A percentile compares a stretch with the other conserved stretches of the same genome.
Evolutionary conservation across 345 rosid genomes (phyloP).

Genomic region (Citrus sp.): DNA sequence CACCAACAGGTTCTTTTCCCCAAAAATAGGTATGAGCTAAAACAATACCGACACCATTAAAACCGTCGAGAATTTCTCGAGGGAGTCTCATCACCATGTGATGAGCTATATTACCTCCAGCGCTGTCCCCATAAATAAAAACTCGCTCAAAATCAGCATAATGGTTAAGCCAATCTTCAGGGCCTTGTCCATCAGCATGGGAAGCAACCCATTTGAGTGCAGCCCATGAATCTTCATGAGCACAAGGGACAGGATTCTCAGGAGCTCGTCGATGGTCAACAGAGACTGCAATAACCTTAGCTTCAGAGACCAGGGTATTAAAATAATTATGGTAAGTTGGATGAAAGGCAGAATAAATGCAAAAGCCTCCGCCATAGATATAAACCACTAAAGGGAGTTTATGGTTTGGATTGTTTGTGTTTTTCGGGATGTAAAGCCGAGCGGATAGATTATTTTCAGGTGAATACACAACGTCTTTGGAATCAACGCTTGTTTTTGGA

Average conservation of each 20-base stretch:
- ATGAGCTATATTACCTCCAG: conserved; percentile 38
- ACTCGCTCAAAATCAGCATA: conserved; percentile 23
- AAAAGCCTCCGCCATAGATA: conserved; percentile 52
- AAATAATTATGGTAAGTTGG: conserved; percentile 30
- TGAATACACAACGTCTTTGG: conserved; percentile 43
- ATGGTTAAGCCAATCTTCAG: conserved; percentile 33
- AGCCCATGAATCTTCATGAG: conserved; percentile 39
- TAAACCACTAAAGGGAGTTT: conserved; percentile 45
- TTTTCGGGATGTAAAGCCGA: conserved; percentile 34
- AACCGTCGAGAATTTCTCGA: conserved; percentile 3
- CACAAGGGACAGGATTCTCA: conserved; percentile 29
- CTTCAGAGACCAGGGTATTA: conserved; percentile 25
- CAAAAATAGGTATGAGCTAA: conserved; percentile 32
- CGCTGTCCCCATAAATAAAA: conserved; percentile 37
- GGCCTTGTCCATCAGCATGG: conserved; percentile 8
- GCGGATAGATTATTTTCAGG: conserved; percentile 15
- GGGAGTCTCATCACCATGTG: conserved; percentile 25
- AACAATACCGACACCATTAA: conserved; percentile 11
- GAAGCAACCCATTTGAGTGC: conserved; percentile 37
- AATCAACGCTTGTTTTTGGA: conserved; percentile 37
- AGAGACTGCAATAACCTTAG: conserved; percentile 24
- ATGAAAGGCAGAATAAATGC: conserved; percentile 33
- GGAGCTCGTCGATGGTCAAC: conserved; percentile 35
- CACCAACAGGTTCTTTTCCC: conserved; percentile 11
- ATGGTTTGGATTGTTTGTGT: neutral